phyloP scores from a whole-genome alignment of 148 eudicot species.

The Fagopyrum tataricum region DNA sequence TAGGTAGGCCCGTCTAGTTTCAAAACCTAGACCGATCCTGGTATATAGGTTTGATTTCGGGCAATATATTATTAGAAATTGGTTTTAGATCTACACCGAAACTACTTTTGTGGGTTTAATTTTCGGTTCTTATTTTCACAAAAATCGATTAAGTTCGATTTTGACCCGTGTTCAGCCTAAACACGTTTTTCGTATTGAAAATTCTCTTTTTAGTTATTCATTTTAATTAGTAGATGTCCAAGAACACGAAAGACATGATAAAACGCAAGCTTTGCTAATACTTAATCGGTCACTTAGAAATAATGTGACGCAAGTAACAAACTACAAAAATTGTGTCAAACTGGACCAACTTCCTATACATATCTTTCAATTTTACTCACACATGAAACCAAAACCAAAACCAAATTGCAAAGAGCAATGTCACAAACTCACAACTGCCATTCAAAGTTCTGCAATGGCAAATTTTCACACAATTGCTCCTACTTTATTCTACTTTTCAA shows the following conservation, averaged over 20 bases:
- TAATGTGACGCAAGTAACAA: slow-evolving; percentile 1
- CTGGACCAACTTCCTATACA: background rate
- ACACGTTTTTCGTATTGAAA: too few species aligned
- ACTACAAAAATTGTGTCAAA: slow-evolving; percentile 5
- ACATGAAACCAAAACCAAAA: background rate
- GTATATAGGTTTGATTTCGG: too few species aligned
- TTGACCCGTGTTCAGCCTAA: too few species aligned
- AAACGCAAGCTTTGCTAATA: background rate
- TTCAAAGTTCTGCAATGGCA: background rate
- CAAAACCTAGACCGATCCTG: too few species aligned
- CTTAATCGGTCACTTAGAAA: background rate
- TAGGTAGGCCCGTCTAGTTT: too few species aligned
- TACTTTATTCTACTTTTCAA: background rate
- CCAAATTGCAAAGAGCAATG: background rate
- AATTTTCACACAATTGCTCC: background rate
- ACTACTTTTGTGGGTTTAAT: too few species aligned
- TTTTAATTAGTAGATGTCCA: background rate
- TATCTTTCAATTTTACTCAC: background rate
- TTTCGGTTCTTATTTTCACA: too few species aligned
- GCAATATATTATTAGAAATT: too few species aligned
- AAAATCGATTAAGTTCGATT: too few species aligned
- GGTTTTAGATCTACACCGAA: too few species aligned
- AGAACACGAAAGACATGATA: background rate
- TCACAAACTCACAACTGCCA: background rate
- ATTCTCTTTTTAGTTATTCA: too few species aligned